These are phyloP conservation scores for Cyberlindnera veronae DNA, from an alignment of 805 yeast species.

Conservation along the genomic window DNA sequence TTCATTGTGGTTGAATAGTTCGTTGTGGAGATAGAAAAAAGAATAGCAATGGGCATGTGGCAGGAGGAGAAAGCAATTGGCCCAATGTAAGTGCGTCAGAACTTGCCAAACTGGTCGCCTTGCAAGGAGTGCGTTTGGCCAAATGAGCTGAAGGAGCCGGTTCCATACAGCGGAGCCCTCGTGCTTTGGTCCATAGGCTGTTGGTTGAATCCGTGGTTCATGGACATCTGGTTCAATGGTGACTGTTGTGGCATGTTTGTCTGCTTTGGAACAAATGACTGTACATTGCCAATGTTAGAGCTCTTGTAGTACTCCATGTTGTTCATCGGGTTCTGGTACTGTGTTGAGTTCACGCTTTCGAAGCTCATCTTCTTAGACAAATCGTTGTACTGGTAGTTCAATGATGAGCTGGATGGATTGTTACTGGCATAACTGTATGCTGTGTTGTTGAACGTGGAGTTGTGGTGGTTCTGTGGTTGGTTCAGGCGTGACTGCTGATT, in stretches of 20 bases:
- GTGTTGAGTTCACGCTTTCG: not conserved
- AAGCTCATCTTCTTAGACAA: not conserved
- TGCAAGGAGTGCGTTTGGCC: not conserved
- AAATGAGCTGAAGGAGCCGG: not conserved
- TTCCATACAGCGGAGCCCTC: not conserved
- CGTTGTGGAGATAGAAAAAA: too few relatives aligned
- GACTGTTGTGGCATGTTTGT: not conserved
- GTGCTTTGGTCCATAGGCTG: not conserved
- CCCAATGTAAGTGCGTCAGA: too few relatives aligned
- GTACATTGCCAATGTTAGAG: constrained; percentile 9
- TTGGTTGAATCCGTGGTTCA: not conserved
- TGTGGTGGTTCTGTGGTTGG: constrained; percentile 1
- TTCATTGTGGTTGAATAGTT: too few relatives aligned
- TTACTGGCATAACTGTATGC: not conserved
- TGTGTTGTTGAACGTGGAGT: not conserved
- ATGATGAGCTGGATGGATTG: not conserved
- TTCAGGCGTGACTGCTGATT: too few relatives aligned
- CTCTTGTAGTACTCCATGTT: constrained; percentile 7
- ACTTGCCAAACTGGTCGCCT: not conserved
- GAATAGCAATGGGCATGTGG: too few relatives aligned
- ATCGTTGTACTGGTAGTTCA: constrained; percentile 1
- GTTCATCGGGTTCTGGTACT: not conserved
- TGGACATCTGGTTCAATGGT: not conserved
- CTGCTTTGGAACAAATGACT: constrained; percentile 10
- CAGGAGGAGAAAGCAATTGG: too few relatives aligned